Evolutionary conservation across 805 yeast genomes (phyloP).

Genomic region (Ogataea parapolymorpha): DNA sequence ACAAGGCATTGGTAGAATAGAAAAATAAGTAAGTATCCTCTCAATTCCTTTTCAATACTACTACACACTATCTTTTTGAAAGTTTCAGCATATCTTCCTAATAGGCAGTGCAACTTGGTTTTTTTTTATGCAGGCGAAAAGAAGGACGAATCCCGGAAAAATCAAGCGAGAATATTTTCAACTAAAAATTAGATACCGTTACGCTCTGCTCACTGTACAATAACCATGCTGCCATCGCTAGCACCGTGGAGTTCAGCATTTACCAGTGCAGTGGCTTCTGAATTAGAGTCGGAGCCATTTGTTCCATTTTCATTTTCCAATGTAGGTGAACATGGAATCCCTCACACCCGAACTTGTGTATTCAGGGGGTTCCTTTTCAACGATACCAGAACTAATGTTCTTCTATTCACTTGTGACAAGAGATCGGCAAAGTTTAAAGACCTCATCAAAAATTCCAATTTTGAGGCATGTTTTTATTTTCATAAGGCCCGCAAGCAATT

Average conservation of each 20-base stretch:
- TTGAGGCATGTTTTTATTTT: conserved; percentile 79
- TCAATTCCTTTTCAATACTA: no score
- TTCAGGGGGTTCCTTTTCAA: conserved; percentile 73
- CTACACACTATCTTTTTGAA: no score
- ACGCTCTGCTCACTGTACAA: background rate
- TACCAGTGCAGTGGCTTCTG: conserved; percentile 48
- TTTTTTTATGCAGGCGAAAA: background rate
- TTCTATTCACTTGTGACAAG: conserved; percentile 69
- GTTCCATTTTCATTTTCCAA: conserved; percentile 67
- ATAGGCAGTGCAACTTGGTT: background rate
- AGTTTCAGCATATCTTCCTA: no score
- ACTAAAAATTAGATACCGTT: background rate
- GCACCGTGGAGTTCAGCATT: conserved; percentile 81
- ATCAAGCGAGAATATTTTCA: background rate
- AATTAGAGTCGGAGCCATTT: conserved; percentile 45
- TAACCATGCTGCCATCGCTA: conserved; percentile 30
- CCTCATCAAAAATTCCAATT: conserved; percentile 46
- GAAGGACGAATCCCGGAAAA: conserved; percentile 3
- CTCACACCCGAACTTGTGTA: conserved; percentile 68
- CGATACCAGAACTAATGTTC: conserved; percentile 61
- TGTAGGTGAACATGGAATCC: conserved; percentile 50
- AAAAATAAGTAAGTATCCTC: background rate
- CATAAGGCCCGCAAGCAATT: conserved; percentile 61
- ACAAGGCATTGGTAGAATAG: conserved; percentile 57
- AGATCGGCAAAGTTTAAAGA: conserved; percentile 64